A percentile compares a stretch with the other conserved stretches of the same genome.
Evolutionary conservation across 2,329 filamentous ascomycete species (phyloP).

Genomic region (Moelleriella libera): DNA sequence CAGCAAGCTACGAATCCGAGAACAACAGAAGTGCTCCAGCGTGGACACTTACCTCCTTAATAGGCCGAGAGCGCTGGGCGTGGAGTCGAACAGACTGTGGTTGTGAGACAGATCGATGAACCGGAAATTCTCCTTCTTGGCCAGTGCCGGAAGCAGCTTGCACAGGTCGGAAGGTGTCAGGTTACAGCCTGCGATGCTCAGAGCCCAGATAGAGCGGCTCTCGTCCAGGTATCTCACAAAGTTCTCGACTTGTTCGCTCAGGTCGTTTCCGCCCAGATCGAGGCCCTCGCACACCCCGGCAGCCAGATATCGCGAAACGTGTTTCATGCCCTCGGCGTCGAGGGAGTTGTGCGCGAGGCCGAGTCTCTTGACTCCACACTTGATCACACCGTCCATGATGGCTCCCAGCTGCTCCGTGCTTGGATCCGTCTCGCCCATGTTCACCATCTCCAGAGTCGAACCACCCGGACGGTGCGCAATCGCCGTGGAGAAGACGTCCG

Average conservation of each 20-base stretch:
- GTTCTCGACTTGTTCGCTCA: constrained; percentile 38
- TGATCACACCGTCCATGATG: constrained; percentile 70
- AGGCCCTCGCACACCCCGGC: constrained; percentile 73
- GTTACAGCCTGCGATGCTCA: constrained; percentile 79
- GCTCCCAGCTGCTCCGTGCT: constrained; percentile 55
- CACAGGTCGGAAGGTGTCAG: constrained; percentile 59
- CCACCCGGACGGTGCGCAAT: constrained; percentile 66
- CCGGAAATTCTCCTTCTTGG: constrained; percentile 56
- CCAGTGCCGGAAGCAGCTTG: constrained; percentile 60
- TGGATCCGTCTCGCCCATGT: constrained; percentile 67
- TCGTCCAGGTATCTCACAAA: constrained; percentile 38
- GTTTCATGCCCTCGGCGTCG: constrained; percentile 56
- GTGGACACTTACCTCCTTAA: constrained; percentile 49
- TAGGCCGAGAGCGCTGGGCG: constrained; percentile 59
- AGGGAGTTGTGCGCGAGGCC: constrained; percentile 75
- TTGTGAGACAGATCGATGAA: constrained; percentile 94
- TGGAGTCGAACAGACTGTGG: constrained; percentile 57
- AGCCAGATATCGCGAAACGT: constrained; percentile 63
- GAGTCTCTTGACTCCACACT: constrained; percentile 63
- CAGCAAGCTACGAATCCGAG: not conserved
- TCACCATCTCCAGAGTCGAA: constrained; percentile 64
- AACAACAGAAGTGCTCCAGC: not conserved
- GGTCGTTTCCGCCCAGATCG: constrained; percentile 76
- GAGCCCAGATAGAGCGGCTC: constrained; percentile 53
- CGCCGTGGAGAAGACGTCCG: constrained; percentile 59